A percentile compares a stretch with the other conserved stretches of the same genome.
Evolutionary conservation across 148 eudicot genomes (phyloP).

Genomic region (Beta vulgaris): DNA sequence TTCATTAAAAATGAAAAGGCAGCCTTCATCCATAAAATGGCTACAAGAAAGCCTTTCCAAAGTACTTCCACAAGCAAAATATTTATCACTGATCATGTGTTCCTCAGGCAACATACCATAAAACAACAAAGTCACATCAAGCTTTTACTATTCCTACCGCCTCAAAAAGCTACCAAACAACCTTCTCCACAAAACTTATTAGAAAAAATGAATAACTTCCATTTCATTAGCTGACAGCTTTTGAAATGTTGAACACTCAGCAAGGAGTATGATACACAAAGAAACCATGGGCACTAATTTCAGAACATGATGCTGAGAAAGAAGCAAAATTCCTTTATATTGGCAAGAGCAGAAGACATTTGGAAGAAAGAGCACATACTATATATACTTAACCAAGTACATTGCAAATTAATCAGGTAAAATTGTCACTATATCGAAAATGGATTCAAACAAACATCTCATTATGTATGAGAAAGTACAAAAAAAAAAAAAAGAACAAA

Average conservation of each 20-base stretch:
- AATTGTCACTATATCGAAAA: background rate
- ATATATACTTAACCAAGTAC: background rate
- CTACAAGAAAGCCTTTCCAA: too few relatives aligned
- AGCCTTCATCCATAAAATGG: too few relatives aligned
- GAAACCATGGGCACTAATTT: background rate
- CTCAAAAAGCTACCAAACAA: too few relatives aligned
- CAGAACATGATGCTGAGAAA: background rate
- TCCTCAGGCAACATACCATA: too few relatives aligned
- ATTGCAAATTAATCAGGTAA: background rate
- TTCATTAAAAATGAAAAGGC: too few relatives aligned
- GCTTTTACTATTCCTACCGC: too few relatives aligned
- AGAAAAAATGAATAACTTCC: background rate
- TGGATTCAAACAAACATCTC: background rate
- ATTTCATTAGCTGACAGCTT: background rate
- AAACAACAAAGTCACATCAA: too few relatives aligned
- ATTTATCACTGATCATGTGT: too few relatives aligned
- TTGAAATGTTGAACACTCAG: background rate
- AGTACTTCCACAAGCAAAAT: too few relatives aligned
- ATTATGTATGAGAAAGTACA: background rate
- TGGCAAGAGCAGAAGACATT: background rate
- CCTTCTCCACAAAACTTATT: background rate
- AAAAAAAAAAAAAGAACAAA: too few relatives aligned
- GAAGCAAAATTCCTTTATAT: too few relatives aligned
- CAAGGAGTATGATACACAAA: background rate
- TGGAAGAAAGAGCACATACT: background rate